These are phyloP conservation scores for Calendula officinalis DNA, from an alignment of 129 eudicot species.

Conservation along the genomic window DNA sequence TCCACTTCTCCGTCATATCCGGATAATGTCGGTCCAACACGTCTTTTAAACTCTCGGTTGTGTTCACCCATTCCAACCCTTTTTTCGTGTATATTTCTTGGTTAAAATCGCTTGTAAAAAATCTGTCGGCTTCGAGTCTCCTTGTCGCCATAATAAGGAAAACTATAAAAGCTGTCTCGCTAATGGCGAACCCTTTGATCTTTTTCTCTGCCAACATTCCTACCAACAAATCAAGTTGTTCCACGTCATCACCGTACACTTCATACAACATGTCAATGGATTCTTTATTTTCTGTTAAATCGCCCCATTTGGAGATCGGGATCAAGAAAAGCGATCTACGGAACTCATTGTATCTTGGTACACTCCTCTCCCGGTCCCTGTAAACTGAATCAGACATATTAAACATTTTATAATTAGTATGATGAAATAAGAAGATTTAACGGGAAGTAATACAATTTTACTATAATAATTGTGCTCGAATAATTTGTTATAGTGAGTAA, in stretches of 20 bases:
- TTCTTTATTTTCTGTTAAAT: conserved; percentile 50
- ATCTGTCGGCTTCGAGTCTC: conserved; percentile 63
- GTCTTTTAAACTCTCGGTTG: conserved; percentile 56
- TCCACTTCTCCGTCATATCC: conserved; percentile 52
- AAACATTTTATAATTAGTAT: too few relatives aligned
- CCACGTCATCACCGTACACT: conserved; percentile 53
- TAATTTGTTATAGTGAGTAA: too few relatives aligned
- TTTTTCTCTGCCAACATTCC: conserved; percentile 62
- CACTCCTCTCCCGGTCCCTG: conserved; percentile 62
- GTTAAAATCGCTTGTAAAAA: conserved; percentile 54
- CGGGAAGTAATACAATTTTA: too few relatives aligned
- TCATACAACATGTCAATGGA: conserved; percentile 42
- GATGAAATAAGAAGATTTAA: too few relatives aligned
- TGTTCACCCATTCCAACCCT: conserved; percentile 69
- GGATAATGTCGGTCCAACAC: conserved; percentile 62
- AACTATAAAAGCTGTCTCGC: conserved; percentile 57
- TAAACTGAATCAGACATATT: conserved; percentile 40
- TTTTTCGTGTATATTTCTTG: conserved; percentile 56
- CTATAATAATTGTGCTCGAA: too few relatives aligned
- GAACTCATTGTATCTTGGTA: conserved; percentile 57
- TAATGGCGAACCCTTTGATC: conserved; percentile 61
- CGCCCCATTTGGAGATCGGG: conserved; percentile 65
- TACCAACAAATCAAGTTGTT: conserved; percentile 53
- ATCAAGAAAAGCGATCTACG: conserved; percentile 47
- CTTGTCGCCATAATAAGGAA: conserved; percentile 64